Base-by-base conservation (phyloP, 2,329 filamentous ascomycete species). In the Cercospora canescens region DNA sequence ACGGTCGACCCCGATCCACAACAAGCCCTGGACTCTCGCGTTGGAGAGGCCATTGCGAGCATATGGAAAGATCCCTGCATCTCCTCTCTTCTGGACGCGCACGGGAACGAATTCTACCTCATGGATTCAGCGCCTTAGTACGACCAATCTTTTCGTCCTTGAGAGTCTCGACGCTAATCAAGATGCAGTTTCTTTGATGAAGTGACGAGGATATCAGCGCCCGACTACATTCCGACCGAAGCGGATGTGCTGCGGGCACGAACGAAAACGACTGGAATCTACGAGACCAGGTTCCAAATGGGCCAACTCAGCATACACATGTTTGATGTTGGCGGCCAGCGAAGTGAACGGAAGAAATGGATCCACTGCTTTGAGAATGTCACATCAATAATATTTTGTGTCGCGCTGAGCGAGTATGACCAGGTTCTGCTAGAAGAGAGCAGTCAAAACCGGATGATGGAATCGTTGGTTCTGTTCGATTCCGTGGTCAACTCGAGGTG, bases 391-490 rank as follows among this genome's bases (percentile, higher is more conserved):
- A 99, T 99, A 73, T 99, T 99, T 81, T 99, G 95, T 77, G 95
- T 99, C 68, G 95, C 95, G 16, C 83, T 99, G 73, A 98, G 94
- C 82, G 95, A 99, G 81, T 99, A 99, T 79, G 95, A 99, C 76
- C 95, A 99, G 81, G 94, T 97, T 5, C 84, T 99, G 62, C 84
- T 99, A 45, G 95, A 99, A 81, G 95, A 98, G 81, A 96, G 92
- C 81, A 97, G 94, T 77, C 95, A 97, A 93, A 99, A 99, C 79
- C 95, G 95, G 69, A 99, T 99, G 95, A 97, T 98, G 93, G 95
- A 99, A 80, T 97, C 93, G 76, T 81, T 99, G 60, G 88, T 98
- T 16, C 86, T 99, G 4, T 99, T 99, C 78, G 95, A 99, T 80
- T 98, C 94, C 1, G 95, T 99, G 4, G 95, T 99, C 73, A 99